phyloP scores from a whole-genome alignment of 1,284 basidiomycete genomes.

The Sphaerobolus stellatus region DNA sequence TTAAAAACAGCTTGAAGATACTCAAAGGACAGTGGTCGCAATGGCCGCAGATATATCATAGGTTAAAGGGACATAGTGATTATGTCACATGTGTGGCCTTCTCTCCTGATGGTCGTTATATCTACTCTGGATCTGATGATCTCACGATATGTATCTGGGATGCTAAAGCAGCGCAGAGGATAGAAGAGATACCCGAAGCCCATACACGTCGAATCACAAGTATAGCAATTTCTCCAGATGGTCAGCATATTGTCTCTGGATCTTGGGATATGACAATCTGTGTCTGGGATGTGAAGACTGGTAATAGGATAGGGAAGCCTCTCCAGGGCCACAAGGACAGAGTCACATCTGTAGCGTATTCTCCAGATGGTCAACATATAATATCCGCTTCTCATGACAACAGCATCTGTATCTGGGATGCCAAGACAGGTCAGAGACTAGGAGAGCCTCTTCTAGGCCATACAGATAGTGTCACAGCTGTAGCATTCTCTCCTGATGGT shows the following conservation, averaged over 20 bases:
- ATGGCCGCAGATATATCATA: neutral
- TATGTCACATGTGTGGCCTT: constrained; percentile 16
- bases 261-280: constrained; percentile 18
- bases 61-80: constrained; percentile 6
- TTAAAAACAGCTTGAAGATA: neutral
- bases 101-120: constrained; percentile 14
- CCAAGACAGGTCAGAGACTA: constrained; percentile 11
- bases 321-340: neutral
- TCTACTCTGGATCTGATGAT: constrained; percentile 18
- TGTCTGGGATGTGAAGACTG: neutral
- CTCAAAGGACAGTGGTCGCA: neutral
- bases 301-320: neutral
- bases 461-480: constrained; percentile 17
- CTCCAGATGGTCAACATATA: constrained; percentile 21
- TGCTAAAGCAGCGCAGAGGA: neutral
- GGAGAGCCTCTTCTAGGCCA: constrained; percentile 16
- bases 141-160: constrained; percentile 1
- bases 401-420: constrained; percentile 27
- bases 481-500: constrained; percentile 19
- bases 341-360: constrained; percentile 8
- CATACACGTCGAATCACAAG: constrained; percentile 18
- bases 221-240: constrained; percentile 19
- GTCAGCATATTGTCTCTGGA: constrained; percentile 15
- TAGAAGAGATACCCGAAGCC: constrained; percentile 13
- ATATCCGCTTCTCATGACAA: constrained; percentile 28